phyloP scores from a whole-genome alignment of 225 moss, liverwort and hornwort species.

The Asterella californica region DNA sequence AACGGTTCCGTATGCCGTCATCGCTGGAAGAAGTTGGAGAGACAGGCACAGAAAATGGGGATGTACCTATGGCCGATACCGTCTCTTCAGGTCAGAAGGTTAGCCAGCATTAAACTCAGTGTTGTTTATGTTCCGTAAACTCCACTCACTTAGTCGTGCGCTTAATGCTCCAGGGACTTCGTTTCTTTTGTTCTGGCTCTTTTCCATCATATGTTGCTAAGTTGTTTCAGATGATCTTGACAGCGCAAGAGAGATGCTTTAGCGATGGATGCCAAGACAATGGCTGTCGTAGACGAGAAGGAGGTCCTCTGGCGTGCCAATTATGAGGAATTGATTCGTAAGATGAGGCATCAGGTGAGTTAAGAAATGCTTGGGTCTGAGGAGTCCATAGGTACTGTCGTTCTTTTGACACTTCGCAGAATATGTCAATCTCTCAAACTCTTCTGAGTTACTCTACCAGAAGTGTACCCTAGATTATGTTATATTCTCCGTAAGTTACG shows the following conservation, averaged over 20 bases:
- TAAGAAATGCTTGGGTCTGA: neutral
- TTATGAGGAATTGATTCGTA: conserved; percentile 77
- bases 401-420: neutral
- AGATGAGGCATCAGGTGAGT: conserved; percentile 72
- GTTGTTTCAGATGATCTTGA: conserved; percentile 26
- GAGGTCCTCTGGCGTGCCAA: conserved; percentile 92
- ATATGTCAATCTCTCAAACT: neutral
- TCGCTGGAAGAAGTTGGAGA: conserved; percentile 57
- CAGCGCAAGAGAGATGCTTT: conserved; percentile 80
- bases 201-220: neutral
- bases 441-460: neutral
- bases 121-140: neutral
- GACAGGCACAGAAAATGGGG: conserved; percentile 40
- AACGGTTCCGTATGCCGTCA: conserved; percentile 75
- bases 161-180: neutral
- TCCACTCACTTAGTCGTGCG: neutral
- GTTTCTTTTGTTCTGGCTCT: neutral
- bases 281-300: conserved; percentile 81
- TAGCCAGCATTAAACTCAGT: conserved; percentile 15
- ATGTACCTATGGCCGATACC: conserved; percentile 37
- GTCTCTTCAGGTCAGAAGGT: conserved; percentile 62
- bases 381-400: neutral
- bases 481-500: neutral
- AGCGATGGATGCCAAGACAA: conserved; percentile 78
- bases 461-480: neutral